Evolutionary conservation across 2,329 filamentous ascomycete species (phyloP).

Genomic region (Ophiostoma sp.): DNA sequence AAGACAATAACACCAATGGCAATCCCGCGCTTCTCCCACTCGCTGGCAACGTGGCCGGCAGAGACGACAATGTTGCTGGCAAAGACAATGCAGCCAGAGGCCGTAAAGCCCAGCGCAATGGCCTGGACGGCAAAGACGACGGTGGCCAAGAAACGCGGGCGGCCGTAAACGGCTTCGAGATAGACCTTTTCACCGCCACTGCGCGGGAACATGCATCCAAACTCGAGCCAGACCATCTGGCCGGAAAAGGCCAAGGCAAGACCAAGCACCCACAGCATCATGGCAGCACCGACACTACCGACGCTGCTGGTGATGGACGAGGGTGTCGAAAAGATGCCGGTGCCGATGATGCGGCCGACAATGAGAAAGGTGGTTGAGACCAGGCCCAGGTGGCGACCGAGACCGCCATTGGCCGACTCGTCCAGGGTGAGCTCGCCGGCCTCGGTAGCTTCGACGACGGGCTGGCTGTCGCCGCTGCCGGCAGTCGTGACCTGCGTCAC

Average conservation of each 20-base stretch:
- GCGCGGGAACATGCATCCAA: constrained; percentile 56
- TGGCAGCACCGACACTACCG: constrained; percentile 45
- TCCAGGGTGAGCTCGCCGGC: constrained; percentile 26
- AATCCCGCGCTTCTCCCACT: constrained; percentile 54
- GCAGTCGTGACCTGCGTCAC: neutral
- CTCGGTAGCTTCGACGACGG: constrained; percentile 19
- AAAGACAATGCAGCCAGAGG: constrained; percentile 30
- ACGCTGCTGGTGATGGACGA: constrained; percentile 49
- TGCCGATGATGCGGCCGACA: constrained; percentile 32
- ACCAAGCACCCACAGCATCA: constrained; percentile 38
- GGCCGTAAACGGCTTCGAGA: constrained; percentile 57
- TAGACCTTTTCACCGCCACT: constrained; percentile 64
- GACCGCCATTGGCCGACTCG: constrained; percentile 21
- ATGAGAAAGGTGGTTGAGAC: constrained; percentile 28
- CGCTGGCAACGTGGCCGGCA: constrained; percentile 43
- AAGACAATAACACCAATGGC: constrained; percentile 52
- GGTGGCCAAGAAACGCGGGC: constrained; percentile 54
- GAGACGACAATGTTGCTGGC: constrained; percentile 45
- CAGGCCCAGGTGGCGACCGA: constrained; percentile 26
- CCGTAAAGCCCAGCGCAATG: constrained; percentile 26
- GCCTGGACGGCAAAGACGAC: constrained; percentile 49
- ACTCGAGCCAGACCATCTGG: constrained; percentile 58
- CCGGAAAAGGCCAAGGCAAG: constrained; percentile 52
- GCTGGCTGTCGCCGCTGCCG: neutral
- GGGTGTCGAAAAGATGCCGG: constrained; percentile 49